Evolutionary conservation across 306 rosid genomes (phyloP).

Genomic region (Medicago ruthenica): DNA sequence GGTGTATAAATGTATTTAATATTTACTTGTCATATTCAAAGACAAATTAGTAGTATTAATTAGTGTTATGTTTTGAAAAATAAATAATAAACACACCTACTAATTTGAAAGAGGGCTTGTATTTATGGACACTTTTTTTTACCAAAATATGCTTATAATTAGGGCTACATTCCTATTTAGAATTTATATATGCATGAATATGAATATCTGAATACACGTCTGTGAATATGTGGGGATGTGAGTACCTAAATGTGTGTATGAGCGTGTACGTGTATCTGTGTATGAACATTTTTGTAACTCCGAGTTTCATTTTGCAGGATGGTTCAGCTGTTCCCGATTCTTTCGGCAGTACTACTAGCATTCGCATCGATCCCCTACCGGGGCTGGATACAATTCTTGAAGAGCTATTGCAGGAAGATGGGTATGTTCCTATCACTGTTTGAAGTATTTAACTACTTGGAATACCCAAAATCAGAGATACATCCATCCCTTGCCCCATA

Average conservation of each 20-base stretch:
- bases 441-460: conserved; percentile 14
- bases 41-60: too few species aligned
- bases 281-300: neutral
- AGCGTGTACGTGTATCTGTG: neutral
- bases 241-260: neutral
- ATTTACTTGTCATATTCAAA: too few species aligned
- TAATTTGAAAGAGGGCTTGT: too few species aligned
- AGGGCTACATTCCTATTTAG: neutral
- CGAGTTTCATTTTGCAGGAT: conserved; percentile 54
- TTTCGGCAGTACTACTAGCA: conserved; percentile 39
- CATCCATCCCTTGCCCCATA: conserved; percentile 18
- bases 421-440: conserved; percentile 55
- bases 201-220: neutral
- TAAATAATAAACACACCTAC: too few species aligned
- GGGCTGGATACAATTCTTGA: conserved; percentile 86
- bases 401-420: conserved; percentile 79
- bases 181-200: neutral
- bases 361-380: conserved; percentile 78
- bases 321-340: conserved; percentile 54
- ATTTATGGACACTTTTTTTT: too few species aligned
- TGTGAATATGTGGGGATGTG: neutral
- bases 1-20: too few species aligned
- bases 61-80: too few species aligned
- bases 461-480: conserved; percentile 8
- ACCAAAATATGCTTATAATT: too few species aligned